phyloP scores from a whole-genome alignment of 2,329 filamentous ascomycete genomes.

The Cladosporium phlei region DNA sequence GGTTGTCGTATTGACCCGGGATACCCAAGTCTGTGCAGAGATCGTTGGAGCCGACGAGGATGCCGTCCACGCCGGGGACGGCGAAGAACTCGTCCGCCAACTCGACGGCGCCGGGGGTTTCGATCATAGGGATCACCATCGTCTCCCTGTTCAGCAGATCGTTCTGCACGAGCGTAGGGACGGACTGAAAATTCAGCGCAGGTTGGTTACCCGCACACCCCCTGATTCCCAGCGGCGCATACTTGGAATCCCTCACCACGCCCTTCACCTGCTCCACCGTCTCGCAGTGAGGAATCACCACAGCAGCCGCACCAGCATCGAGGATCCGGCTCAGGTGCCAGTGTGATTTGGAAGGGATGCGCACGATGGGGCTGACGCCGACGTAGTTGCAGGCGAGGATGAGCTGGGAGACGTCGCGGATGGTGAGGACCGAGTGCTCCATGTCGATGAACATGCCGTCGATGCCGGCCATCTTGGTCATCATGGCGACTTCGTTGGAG shows the following conservation, averaged over 20 bases:
- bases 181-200: constrained; percentile 32
- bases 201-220: constrained; percentile 36
- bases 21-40: constrained; percentile 42
- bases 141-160: constrained; percentile 34
- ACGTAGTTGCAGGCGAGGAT: constrained; percentile 37
- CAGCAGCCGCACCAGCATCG: constrained; percentile 39
- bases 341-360: constrained; percentile 37
- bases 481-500: constrained; percentile 36
- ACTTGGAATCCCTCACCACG: constrained; percentile 37
- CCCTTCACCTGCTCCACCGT: constrained; percentile 35
- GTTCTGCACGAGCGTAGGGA: constrained; percentile 34
- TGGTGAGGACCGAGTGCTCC: constrained; percentile 40
- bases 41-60: constrained; percentile 45
- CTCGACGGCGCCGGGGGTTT: constrained; percentile 37
- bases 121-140: constrained; percentile 42
- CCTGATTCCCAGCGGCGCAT: constrained; percentile 35
- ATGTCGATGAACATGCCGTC: constrained; percentile 44
- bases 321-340: constrained; percentile 38
- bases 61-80: constrained; percentile 40
- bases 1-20: constrained; percentile 38
- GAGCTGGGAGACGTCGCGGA: constrained; percentile 36
- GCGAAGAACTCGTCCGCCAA: constrained; percentile 39
- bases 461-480: constrained; percentile 39
- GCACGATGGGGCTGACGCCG: constrained; percentile 40
- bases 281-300: constrained; percentile 41